These are phyloP conservation scores for Verbena officinalis DNA, from an alignment of 257 asterid genomes.

Conservation along the genomic window DNA sequence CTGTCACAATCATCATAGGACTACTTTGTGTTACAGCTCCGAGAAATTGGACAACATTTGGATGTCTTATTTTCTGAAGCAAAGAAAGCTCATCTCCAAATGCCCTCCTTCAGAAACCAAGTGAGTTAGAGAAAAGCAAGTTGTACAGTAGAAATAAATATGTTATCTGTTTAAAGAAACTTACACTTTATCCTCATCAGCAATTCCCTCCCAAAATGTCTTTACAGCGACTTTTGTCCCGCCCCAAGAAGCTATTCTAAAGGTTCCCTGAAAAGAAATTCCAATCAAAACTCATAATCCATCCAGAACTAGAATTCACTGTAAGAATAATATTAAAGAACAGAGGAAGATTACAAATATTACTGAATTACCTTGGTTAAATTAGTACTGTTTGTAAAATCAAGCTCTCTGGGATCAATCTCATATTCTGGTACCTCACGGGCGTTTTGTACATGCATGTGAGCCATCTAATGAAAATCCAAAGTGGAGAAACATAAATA, in stretches of 20 bases:
- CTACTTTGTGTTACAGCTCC: conserved; percentile 75
- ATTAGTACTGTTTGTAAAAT: conserved; percentile 53
- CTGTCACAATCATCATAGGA: conserved; percentile 88
- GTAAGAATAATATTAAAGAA: neutral
- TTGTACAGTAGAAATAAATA: neutral
- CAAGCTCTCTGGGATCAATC: conserved; percentile 62
- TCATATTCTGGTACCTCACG: conserved; percentile 72
- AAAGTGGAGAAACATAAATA: neutral
- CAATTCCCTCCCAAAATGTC: conserved; percentile 55
- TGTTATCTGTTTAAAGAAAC: conserved; percentile 17
- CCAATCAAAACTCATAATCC: neutral
- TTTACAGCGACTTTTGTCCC: conserved; percentile 77
- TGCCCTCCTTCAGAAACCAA: conserved; percentile 46
- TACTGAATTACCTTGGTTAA: conserved; percentile 50
- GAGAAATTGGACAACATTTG: conserved; percentile 76
- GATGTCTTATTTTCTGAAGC: conserved; percentile 74
- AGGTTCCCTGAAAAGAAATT: conserved; percentile 54
- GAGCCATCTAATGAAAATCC: conserved; percentile 47
- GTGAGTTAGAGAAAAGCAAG: neutral
- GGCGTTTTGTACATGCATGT: conserved; percentile 59
- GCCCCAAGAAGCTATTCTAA: conserved; percentile 58
- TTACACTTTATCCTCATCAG: conserved; percentile 69
- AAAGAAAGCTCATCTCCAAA: conserved; percentile 66
- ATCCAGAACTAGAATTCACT: conserved; percentile 9
- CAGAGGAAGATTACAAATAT: neutral